Evolutionary conservation across 768 basidiomycete genomes (phyloP).

Genomic region (Hericium coralloides): DNA sequence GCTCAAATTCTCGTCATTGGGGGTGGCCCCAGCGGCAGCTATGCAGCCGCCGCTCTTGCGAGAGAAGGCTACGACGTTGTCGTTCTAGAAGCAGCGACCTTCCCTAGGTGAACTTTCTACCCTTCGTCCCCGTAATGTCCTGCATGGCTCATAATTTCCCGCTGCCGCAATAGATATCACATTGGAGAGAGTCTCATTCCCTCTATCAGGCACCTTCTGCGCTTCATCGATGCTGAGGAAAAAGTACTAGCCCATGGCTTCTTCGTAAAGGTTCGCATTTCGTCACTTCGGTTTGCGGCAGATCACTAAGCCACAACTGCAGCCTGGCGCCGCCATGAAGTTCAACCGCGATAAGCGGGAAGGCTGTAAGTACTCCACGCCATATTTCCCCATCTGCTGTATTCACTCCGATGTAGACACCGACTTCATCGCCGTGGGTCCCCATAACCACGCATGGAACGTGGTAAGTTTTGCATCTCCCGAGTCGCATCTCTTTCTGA

Average conservation of each 20-base stretch:
- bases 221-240: conserved; percentile 41
- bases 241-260: conserved; percentile 37
- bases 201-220: conserved; percentile 42
- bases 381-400: background rate
- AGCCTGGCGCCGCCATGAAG: conserved; percentile 54
- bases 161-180: conserved; percentile 31
- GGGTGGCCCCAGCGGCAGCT: conserved; percentile 52
- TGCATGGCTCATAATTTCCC: too few relatives aligned
- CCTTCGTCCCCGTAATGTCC: background rate
- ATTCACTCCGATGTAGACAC: conserved; percentile 30
- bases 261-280: conserved; percentile 32
- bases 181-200: conserved; percentile 42
- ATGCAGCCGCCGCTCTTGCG: conserved; percentile 42
- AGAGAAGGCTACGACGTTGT: conserved; percentile 51
- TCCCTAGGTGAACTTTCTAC: conserved; percentile 26
- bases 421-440: conserved; percentile 45
- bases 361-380: conserved; percentile 36
- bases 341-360: conserved; percentile 45
- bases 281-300: background rate
- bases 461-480: conserved; percentile 32
- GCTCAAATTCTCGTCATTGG: conserved; percentile 42
- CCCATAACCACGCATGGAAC: conserved; percentile 48
- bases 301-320: background rate
- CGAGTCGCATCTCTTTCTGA: too few relatives aligned
- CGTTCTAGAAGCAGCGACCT: conserved; percentile 43